These are phyloP conservation scores for Paxillus involutus DNA, from an alignment of 768 basidiomycete species.

Conservation along the genomic window DNA sequence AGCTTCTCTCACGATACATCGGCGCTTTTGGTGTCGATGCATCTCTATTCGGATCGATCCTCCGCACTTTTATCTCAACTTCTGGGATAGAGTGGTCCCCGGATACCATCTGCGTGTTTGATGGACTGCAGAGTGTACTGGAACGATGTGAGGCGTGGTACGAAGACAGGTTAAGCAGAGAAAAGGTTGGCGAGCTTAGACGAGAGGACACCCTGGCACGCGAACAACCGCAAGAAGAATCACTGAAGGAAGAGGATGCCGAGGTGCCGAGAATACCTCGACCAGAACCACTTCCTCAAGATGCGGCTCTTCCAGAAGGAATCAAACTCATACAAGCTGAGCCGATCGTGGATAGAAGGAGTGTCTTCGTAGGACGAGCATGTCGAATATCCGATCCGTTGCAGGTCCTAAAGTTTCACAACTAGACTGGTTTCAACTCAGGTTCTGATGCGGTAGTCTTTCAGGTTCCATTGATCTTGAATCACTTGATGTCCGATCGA, in stretches of 20 bases:
- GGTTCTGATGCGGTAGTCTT: slow-evolving; percentile 1
- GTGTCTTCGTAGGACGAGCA: slow-evolving; percentile 82
- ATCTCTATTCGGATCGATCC: slow-evolving; percentile 69
- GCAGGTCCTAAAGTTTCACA: slow-evolving; percentile 50
- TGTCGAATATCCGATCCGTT: slow-evolving; percentile 76
- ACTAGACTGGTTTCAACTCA: background rate
- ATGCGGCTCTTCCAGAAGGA: slow-evolving; percentile 49
- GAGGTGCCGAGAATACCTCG: slow-evolving; percentile 2
- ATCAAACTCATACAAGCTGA: slow-evolving; percentile 72
- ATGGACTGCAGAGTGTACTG: slow-evolving; percentile 75
- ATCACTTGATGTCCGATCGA: slow-evolving; percentile 67
- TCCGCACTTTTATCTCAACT: slow-evolving; percentile 78
- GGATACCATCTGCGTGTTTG: slow-evolving; percentile 81
- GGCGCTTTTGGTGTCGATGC: slow-evolving; percentile 77
- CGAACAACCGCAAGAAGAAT: slow-evolving; percentile 11
- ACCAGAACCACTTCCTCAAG: slow-evolving; percentile 3
- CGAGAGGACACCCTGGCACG: slow-evolving; percentile 49
- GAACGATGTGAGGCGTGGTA: slow-evolving; percentile 74
- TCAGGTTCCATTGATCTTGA: slow-evolving; percentile 68
- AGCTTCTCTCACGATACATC: slow-evolving; percentile 81
- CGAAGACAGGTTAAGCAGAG: slow-evolving; percentile 56
- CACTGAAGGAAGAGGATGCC: slow-evolving; percentile 4
- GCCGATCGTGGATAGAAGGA: slow-evolving; percentile 84
- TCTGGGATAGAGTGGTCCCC: slow-evolving; percentile 76
- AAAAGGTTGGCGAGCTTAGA: slow-evolving; percentile 53